Evolutionary conservation across 768 basidiomycete genomes (phyloP).

Genomic region (Russula olivacea): DNA sequence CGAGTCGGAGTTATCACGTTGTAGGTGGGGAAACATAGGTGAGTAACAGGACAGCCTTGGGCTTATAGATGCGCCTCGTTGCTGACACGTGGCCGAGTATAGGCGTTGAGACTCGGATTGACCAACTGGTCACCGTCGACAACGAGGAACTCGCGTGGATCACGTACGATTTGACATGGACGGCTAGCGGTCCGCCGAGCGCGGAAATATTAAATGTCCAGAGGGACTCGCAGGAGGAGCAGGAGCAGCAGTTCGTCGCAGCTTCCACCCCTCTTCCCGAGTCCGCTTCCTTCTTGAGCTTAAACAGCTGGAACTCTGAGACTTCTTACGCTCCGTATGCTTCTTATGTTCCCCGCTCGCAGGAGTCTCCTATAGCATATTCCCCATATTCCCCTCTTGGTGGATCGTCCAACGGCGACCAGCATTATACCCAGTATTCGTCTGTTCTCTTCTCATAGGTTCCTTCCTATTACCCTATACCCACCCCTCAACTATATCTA

Average conservation of each 20-base stretch:
- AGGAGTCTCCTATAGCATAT: slow-evolving; percentile 1
- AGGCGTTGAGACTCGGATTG: slow-evolving; percentile 52
- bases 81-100: slow-evolving; percentile 18
- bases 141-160: slow-evolving; percentile 56
- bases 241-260: slow-evolving; percentile 23
- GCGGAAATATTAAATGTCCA: slow-evolving; percentile 54
- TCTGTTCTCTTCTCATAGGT: slow-evolving; percentile 25
- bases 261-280: slow-evolving; percentile 30
- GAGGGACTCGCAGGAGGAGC: slow-evolving; percentile 32
- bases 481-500: slow-evolving; percentile 6
- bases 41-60: slow-evolving; percentile 30
- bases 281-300: slow-evolving; percentile 25
- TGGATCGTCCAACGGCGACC: slow-evolving; percentile 12
- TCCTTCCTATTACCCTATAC: background rate
- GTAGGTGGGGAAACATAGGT: slow-evolving; percentile 68
- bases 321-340: slow-evolving; percentile 11
- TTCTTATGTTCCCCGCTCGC: slow-evolving; percentile 16
- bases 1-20: slow-evolving; percentile 58
- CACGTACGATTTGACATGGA: slow-evolving; percentile 64
- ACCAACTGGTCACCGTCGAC: slow-evolving; percentile 67
- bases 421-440: slow-evolving; percentile 21
- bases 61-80: slow-evolving; percentile 4
- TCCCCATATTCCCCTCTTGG: slow-evolving; percentile 15
- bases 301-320: slow-evolving; percentile 12
- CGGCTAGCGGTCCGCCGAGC: slow-evolving; percentile 41